Base-by-base conservation (phyloP, 1,139 yeast species). In the Fermentozyma sake region DNA sequence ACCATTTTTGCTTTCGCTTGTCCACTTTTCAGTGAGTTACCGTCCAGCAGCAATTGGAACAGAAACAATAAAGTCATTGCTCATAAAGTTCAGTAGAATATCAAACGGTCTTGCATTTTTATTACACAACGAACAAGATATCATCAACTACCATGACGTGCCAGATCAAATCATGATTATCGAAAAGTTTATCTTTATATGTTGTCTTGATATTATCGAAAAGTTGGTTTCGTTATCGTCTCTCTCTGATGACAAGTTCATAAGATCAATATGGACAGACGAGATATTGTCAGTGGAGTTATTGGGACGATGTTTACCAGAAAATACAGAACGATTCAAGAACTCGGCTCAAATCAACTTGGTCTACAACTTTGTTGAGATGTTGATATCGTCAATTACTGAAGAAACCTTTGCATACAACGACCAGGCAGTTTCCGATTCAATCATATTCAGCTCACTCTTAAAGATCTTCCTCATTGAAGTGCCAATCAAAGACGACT, bases 141-240 rank as follows among this genome's bases (percentile, higher is more conserved):
- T 62, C 11, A 54, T 46, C 16, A 49, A 48, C 21, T 52, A 58
- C 36, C 58, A 53, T 27, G 62, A 57, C 29, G 55, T 56, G 3
- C 58, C 69, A 1, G 41, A 57, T 33, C 78, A 72, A 37, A 54
- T 52, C 2, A 46, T 58, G 41, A 46, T 76, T 2, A 46, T 79
- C 7, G 78, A 76, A 38, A 68, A 68, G 22, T 61, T 75, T 32
- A 56, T 65, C 2, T 52, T 76, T 4, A 44, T 72, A 1, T 69
- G 68, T 42, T 60, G 74, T 6, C 59, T 75, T 49, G 87, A 79
- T 45, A 56, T 73, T 2, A 42, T 79, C 15, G 85, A 79, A 38
- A 46, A 49, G 16, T 41, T 59, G 23, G 44, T 56, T 15, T 36
- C 48, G 1, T 37, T 58, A 7, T 38, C 63, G 4, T 40, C 65